Base-by-base conservation (phyloP, 2,329 filamentous ascomycete genomes). In the Diaporthe batatas region DNA sequence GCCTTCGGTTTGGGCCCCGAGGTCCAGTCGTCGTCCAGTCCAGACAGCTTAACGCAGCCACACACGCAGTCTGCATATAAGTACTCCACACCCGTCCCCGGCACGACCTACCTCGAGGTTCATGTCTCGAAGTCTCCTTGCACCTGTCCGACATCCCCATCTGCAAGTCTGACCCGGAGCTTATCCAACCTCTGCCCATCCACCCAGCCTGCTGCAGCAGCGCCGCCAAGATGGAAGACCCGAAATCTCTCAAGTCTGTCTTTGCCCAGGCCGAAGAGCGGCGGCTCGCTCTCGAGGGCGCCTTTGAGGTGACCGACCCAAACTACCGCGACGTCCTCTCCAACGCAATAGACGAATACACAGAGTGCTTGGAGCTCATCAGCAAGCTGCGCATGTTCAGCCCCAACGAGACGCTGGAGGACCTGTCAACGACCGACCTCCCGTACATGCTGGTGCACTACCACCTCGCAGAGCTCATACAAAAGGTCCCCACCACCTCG, bases 391-490 rank as follows among this genome's bases (percentile, higher is more conserved):
- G 93, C 0, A 86, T 99, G 69, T 98, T 98, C 88, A 98, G 94
- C 77, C 87, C 91, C 47, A 99, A 99, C 82, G 96, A 99, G 82
- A 89, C 90, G 0, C 83, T 96, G 51, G 96, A 99, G 75, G 96
- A 99, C 83, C 85, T 98, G 42, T 86, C 93, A 18, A 97, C 96
- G 1, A 87, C 89, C n/a, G 92, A 97, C 79, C 84, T 99, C 42
- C 94, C 94, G 83, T 97, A 96, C 81, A 88, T 99, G 74, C 88
- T 94, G 29, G 89, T 95, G 75, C 88, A 93, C 81, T 94, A 92
- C 81, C 90, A 92, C 78, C 85, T 96, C 69, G 96, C 95, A 44
- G 95, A 98, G 79, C 87, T 98, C 16, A 85, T 92, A 49, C 91
- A 94, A 78, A 92, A 90, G 76, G 86, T 92, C 73, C 91, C 89